phyloP scores from a whole-genome alignment of 2,329 filamentous ascomycete genomes.

The Cladosporium sp. region DNA sequence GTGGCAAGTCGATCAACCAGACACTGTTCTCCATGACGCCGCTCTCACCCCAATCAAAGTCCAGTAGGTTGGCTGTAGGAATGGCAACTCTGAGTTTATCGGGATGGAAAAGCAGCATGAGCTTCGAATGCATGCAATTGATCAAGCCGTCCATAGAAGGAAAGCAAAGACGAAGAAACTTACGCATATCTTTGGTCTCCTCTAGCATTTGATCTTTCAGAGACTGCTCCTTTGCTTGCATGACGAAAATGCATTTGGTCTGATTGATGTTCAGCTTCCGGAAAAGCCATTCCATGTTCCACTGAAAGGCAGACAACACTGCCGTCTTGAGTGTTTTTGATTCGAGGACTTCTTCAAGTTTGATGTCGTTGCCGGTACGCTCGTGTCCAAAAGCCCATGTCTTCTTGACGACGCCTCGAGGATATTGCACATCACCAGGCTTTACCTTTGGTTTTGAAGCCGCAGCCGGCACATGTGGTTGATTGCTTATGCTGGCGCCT shows the following conservation, averaged over 20 bases:
- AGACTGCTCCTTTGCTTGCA: constrained; percentile 57
- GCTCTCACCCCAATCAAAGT: constrained; percentile 86
- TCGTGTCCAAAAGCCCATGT: constrained; percentile 72
- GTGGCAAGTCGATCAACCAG: constrained; percentile 90
- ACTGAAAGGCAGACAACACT: constrained; percentile 83
- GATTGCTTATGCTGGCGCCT: not conserved
- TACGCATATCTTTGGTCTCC: constrained; percentile 36
- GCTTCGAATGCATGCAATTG: constrained; percentile 88
- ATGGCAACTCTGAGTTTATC: constrained; percentile 76
- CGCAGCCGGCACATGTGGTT: not conserved
- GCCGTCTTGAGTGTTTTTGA: constrained; percentile 71
- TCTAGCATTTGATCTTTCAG: constrained; percentile 37
- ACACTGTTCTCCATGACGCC: constrained; percentile 85
- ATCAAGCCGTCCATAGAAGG: constrained; percentile 72
- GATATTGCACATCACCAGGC: constrained; percentile 46
- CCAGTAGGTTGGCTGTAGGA: constrained; percentile 82
- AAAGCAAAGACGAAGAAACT: constrained; percentile 69
- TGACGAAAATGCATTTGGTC: constrained; percentile 57
- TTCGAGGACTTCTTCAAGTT: constrained; percentile 83
- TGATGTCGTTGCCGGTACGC: constrained; percentile 71
- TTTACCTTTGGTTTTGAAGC: constrained; percentile 3
- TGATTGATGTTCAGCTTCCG: constrained; percentile 54
- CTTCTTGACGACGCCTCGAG: constrained; percentile 71
- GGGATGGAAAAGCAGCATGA: constrained; percentile 83
- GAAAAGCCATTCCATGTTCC: constrained; percentile 79